Evolutionary conservation across 371 early-diverging fungal genomes (phyloP).

Genomic region (Umbelopsis sp.): DNA sequence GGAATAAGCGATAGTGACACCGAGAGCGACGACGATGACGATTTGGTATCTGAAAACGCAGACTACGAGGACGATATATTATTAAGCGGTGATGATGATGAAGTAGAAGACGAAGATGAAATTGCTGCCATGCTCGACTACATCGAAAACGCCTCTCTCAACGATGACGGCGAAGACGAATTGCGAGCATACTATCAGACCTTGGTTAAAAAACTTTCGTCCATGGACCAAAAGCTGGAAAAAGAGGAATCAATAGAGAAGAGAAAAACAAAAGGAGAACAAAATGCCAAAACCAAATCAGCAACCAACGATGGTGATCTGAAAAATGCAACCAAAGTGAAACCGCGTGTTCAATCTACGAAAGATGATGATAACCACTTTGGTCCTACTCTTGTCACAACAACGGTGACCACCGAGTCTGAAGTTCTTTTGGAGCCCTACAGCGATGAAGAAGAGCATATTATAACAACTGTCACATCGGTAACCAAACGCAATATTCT

Average conservation of each 20-base stretch:
- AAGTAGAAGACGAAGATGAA: slow-evolving; percentile 34
- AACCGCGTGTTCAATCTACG: too few relatives aligned
- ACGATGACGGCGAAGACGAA: slow-evolving; percentile 27
- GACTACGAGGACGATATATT: slow-evolving; percentile 27
- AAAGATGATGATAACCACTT: too few relatives aligned
- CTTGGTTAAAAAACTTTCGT: neutral
- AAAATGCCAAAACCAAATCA: neutral
- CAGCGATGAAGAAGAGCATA: slow-evolving; percentile 3
- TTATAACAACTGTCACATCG: neutral
- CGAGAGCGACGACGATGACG: slow-evolving; percentile 17
- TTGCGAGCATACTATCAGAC: slow-evolving; percentile 4
- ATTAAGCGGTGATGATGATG: slow-evolving; percentile 30
- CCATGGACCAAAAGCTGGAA: neutral
- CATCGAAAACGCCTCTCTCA: slow-evolving; percentile 35
- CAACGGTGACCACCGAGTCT: neutral
- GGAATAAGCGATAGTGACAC: neutral
- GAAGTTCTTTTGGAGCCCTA: neutral
- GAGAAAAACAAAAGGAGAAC: neutral
- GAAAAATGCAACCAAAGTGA: too few relatives aligned
- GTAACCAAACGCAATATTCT: neutral
- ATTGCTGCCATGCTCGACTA: slow-evolving; percentile 43
- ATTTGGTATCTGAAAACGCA: slow-evolving; percentile 2
- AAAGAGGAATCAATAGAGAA: neutral
- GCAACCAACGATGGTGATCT: neutral
- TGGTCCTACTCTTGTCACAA: too few relatives aligned